phyloP scores from a whole-genome alignment of 1,284 basidiomycete genomes.

The Sutorius eximius region DNA sequence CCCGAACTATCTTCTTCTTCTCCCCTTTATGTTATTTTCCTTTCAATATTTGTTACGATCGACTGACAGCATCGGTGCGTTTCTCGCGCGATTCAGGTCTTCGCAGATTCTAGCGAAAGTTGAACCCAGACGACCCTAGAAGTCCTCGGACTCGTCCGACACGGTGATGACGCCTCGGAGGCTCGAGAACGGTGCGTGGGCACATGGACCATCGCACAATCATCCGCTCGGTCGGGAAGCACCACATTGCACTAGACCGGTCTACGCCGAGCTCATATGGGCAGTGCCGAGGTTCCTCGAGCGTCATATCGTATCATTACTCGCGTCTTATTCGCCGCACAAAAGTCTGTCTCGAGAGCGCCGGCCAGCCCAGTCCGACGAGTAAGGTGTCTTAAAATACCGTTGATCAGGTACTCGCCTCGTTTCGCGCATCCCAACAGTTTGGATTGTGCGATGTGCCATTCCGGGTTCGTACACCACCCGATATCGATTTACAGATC shows the following conservation, averaged over 20 bases:
- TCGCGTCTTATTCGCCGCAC: background rate
- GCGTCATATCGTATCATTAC: background rate
- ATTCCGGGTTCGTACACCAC: background rate
- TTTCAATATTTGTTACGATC: background rate
- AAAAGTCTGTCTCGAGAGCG: background rate
- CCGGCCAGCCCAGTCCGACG: constrained; percentile 3
- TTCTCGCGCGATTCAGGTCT: background rate
- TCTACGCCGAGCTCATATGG: background rate
- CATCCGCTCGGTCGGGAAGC: background rate
- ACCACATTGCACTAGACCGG: background rate
- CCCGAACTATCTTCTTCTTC: background rate
- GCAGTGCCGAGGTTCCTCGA: background rate
- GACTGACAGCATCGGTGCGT: background rate
- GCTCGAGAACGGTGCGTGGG: background rate
- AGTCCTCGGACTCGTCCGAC: constrained; percentile 24
- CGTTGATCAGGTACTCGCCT: constrained; percentile 22
- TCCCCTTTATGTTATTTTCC: background rate
- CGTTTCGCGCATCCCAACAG: constrained; percentile 7
- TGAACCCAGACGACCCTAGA: background rate
- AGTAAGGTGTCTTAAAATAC: constrained; percentile 19
- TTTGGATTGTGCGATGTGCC: constrained; percentile 1
- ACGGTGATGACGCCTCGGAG: constrained; percentile 2
- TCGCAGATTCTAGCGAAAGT: background rate
- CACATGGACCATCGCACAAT: background rate
- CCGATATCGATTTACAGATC: constrained; percentile 20